Percentiles rank a stretch among this genome's conserved stretches.
phyloP scores from a whole-genome alignment of 2,329 filamentous ascomycete genomes.

The Trichoderma atrobrunneum region DNA sequence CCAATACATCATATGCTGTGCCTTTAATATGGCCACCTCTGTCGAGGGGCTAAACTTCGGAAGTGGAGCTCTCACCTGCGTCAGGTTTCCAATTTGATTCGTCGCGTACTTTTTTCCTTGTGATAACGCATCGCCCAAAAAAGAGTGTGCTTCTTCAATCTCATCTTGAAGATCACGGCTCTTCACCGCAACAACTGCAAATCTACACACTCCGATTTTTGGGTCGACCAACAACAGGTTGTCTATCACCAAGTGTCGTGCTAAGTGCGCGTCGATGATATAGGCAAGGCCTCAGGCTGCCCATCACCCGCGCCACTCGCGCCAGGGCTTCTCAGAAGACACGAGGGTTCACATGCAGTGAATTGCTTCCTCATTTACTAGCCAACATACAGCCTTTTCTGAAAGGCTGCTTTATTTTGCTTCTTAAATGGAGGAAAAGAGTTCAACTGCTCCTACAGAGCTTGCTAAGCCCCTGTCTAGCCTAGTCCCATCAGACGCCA shows the following conservation, averaged over 20 bases:
- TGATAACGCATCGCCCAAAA: background rate
- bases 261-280: background rate
- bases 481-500: background rate
- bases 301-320: background rate
- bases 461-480: background rate
- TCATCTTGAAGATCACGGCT: background rate
- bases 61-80: background rate
- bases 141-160: background rate
- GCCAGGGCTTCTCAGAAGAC: background rate
- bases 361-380: background rate
- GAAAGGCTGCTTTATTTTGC: background rate
- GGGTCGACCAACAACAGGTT: background rate
- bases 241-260: too few species aligned
- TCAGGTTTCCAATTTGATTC: background rate
- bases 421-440: background rate
- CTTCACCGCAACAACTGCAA: background rate
- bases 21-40: background rate
- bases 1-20: background rate
- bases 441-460: background rate
- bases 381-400: background rate
- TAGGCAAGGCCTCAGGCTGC: background rate
- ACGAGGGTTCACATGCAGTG: background rate
- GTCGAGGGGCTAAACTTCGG: conserved; percentile 13
- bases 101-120: conserved; percentile 6
- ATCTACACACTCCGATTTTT: background rate